phyloP scores from a whole-genome alignment of 2,329 filamentous ascomycete genomes.

The Bipolaris victoriae region DNA sequence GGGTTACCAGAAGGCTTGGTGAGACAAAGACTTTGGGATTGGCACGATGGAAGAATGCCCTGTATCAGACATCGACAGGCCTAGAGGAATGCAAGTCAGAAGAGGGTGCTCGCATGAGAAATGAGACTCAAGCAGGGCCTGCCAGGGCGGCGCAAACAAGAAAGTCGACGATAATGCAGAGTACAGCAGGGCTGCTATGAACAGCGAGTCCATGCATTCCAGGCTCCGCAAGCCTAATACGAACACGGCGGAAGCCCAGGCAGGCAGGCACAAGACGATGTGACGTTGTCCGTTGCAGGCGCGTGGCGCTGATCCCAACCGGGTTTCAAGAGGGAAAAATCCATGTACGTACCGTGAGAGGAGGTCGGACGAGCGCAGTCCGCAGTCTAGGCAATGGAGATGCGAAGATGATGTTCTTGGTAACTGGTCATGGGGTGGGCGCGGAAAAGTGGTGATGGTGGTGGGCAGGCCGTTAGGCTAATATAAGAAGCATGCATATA shows the following conservation, averaged over 20 bases:
- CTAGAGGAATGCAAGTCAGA: slow-evolving; percentile 37
- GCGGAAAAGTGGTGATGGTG: not conserved
- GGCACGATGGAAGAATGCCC: slow-evolving; percentile 7
- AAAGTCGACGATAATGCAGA: slow-evolving; percentile 25
- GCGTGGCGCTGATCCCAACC: slow-evolving; percentile 33
- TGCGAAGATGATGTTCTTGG: slow-evolving; percentile 5
- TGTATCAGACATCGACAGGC: slow-evolving; percentile 34
- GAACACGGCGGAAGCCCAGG: slow-evolving; percentile 21
- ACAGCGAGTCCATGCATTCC: slow-evolving; percentile 5
- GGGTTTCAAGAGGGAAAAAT: slow-evolving; percentile 41
- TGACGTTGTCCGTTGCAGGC: slow-evolving; percentile 44
- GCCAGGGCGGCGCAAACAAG: slow-evolving; percentile 26
- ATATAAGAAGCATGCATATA: slow-evolving; percentile 10
- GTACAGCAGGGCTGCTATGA: slow-evolving; percentile 17
- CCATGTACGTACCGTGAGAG: slow-evolving; percentile 50
- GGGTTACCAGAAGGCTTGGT: slow-evolving; percentile 26
- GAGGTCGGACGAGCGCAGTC: slow-evolving; percentile 37
- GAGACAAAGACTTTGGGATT: slow-evolving; percentile 23
- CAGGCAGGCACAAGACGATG: slow-evolving; percentile 30
- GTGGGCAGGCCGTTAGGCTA: slow-evolving; percentile 19
- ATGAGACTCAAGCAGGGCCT: slow-evolving; percentile 27
- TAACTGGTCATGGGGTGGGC: slow-evolving; percentile 4
- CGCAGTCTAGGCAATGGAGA: slow-evolving; percentile 22
- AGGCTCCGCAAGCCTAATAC: slow-evolving; percentile 11
- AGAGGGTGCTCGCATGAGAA: slow-evolving; percentile 35